Base-by-base conservation (phyloP, 345 rosid species). In the Heritiera littoralis region DNA sequence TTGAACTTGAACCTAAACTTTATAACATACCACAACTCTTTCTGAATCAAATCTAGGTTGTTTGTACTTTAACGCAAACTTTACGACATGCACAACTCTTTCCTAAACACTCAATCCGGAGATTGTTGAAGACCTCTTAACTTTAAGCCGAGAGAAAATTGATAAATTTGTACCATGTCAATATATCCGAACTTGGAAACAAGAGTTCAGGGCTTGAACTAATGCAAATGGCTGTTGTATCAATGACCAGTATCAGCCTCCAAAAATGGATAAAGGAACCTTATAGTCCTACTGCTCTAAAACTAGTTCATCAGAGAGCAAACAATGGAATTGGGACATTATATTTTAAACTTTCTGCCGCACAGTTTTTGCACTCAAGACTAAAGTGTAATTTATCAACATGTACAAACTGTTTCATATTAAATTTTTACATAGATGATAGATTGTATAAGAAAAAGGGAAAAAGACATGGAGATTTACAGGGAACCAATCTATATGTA, bases 321-420 rank as follows among this genome's bases (percentile, higher is more conserved):
- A 56, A 56, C 5, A 18, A 15, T 18, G 20, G 28, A 18, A n/a
- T 5, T 18, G 60, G 60, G 28, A 7, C 28, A 18, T 18, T 18
- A 7, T 18, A 56, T 17, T 6, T 55, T 55, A 9, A 5, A 17
- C 23, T 18, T n/a, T 5, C 20, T 1, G 59, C 8, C 5, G 20
- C 20, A 54, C 20, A 54, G 59, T 20, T 58, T 20, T 58, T 58
- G 30, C 63, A 56, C 20, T 56, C 61, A 56, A n/a, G 10, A 56
- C 20, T 54, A 20, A 6, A 6, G 3, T 5, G 35, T 30, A 30
- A 3, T 63, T 63, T 13, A 30, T 71, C 7, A 49, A 28, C 23
- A 28, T 49, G 43, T 51, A 28, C 52, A 72, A 72, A 32, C 75
- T 52, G 60, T 71, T 71, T 30, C 76, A 38, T 55, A 35, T 35